phyloP scores from a whole-genome alignment of 306 rosid species.

The Prunus salicina region DNA sequence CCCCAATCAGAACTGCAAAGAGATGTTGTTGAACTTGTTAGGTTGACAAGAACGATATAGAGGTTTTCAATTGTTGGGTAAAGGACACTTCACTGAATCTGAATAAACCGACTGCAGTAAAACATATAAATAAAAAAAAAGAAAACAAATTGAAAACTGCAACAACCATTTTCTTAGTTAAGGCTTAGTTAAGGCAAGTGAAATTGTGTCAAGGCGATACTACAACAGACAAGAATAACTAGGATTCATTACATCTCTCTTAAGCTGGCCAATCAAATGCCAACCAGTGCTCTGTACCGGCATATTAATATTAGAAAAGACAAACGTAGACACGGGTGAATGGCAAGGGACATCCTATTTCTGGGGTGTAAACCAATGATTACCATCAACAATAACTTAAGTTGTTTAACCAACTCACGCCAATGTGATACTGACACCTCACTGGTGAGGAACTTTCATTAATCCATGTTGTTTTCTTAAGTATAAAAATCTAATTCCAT shows the following conservation, averaged over 20 bases:
- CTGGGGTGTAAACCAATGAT: no score
- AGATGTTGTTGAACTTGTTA: constrained; percentile 9
- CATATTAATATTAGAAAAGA: neutral
- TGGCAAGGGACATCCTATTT: no score
- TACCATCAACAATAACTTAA: no score
- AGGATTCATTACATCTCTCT: no score
- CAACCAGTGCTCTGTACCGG: neutral
- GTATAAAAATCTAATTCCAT: no score
- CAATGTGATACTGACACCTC: no score
- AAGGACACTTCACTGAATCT: neutral
- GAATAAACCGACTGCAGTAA: constrained; percentile 2
- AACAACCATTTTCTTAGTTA: neutral
- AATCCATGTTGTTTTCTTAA: no score
- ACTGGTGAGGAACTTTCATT: no score
- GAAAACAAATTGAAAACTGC: neutral
- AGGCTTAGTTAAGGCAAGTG: neutral
- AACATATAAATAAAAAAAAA: neutral
- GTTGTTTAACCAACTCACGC: no score
- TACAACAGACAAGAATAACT: no score
- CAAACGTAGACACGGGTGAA: neutral
- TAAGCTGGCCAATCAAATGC: neutral
- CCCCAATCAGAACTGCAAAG: constrained; percentile 79
- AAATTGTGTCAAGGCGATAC: neutral
- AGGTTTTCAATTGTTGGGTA: neutral
- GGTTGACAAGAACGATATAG: neutral